Evolutionary conservation across 1,284 basidiomycete genomes (phyloP).

Genomic region (Ganoderma lingzhi): DNA sequence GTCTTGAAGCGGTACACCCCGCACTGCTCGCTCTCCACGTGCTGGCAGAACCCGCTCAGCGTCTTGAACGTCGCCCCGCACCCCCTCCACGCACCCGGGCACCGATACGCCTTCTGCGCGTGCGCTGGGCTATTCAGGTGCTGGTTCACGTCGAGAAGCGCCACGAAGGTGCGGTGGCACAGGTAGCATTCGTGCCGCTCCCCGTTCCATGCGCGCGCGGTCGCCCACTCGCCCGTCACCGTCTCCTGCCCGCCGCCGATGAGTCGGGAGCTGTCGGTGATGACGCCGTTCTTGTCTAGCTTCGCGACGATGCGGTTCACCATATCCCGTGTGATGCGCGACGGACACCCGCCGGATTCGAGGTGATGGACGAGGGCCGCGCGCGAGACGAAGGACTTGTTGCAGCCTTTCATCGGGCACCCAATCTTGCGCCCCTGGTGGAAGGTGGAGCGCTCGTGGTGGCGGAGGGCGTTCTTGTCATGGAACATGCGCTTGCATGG

Average conservation of each 20-base stretch:
- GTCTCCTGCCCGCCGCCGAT: slow-evolving; percentile 24
- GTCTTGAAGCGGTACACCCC: slow-evolving; percentile 37
- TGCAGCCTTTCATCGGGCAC: slow-evolving; percentile 40
- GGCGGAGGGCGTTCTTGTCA: slow-evolving; percentile 33
- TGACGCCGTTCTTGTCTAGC: slow-evolving; percentile 39
- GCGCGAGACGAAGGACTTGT: slow-evolving; percentile 39
- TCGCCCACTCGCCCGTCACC: slow-evolving; percentile 36
- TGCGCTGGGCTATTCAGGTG: slow-evolving; percentile 39
- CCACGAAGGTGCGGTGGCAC: slow-evolving; percentile 32
- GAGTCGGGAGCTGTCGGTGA: slow-evolving; percentile 43
- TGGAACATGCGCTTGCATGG: slow-evolving; percentile 39
- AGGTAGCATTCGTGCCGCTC: slow-evolving; percentile 49
- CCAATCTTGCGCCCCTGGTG: slow-evolving; percentile 36
- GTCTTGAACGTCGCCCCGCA: slow-evolving; percentile 39
- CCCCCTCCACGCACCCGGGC: slow-evolving; percentile 30
- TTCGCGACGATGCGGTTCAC: slow-evolving; percentile 39
- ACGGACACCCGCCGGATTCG: slow-evolving; percentile 43
- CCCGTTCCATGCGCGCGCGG: slow-evolving; percentile 47
- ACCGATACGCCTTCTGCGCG: slow-evolving; percentile 34
- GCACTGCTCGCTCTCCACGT: slow-evolving; percentile 44
- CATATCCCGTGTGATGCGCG: slow-evolving; percentile 39
- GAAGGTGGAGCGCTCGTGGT: slow-evolving; percentile 38
- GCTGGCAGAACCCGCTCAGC: slow-evolving; percentile 42
- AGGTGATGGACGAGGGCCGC: slow-evolving; percentile 44
- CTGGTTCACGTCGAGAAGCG: slow-evolving; percentile 30